phyloP scores from a whole-genome alignment of 2,329 filamentous ascomycete genomes.

The Talaromyces atroroseus region DNA sequence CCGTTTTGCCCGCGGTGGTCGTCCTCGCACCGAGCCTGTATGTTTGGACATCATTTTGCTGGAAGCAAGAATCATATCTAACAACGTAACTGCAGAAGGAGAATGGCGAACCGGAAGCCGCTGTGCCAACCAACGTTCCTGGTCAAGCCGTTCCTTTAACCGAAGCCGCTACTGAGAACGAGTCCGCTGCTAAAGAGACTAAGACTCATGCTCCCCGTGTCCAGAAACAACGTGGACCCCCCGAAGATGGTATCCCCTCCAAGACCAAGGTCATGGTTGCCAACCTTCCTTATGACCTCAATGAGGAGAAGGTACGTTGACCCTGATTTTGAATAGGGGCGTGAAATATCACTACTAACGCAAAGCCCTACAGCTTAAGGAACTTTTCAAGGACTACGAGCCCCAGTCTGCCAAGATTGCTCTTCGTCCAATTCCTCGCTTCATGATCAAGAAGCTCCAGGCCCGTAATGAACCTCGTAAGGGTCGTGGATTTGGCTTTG shows the following conservation, averaged over 20 bases:
- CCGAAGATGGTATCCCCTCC: conserved; percentile 93
- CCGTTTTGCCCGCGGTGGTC: conserved; percentile 62
- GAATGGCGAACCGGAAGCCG: conserved; percentile 34
- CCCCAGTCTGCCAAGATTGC: conserved; percentile 97
- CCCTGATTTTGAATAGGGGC: background rate
- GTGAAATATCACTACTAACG: conserved; percentile 22
- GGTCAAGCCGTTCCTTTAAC: conserved; percentile 52
- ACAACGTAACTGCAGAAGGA: conserved; percentile 13
- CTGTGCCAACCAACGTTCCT: conserved; percentile 39
- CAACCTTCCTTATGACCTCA: conserved; percentile 96
- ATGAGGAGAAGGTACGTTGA: conserved; percentile 82
- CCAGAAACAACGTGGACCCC: conserved; percentile 83
- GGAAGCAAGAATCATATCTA: conserved; percentile 10
- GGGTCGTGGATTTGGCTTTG: conserved; percentile 97
- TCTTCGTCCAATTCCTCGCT: conserved; percentile 94
- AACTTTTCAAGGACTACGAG: conserved; percentile 89
- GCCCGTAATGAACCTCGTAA: conserved; percentile 97
- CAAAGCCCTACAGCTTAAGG: conserved; percentile 68
- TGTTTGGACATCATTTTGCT: conserved; percentile 21
- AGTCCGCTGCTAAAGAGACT: conserved; percentile 36
- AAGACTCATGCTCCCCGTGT: conserved; percentile 45
- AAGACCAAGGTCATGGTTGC: conserved; percentile 99
- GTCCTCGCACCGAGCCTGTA: conserved; percentile 61
- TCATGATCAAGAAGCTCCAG: conserved; percentile 99
- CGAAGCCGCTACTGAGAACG: conserved; percentile 50